A percentile compares a stretch with the other conserved stretches of the same genome.
Evolutionary conservation across 2,329 filamentous ascomycete genomes (phyloP).

Genomic region (Aspergillus luchuensis): DNA sequence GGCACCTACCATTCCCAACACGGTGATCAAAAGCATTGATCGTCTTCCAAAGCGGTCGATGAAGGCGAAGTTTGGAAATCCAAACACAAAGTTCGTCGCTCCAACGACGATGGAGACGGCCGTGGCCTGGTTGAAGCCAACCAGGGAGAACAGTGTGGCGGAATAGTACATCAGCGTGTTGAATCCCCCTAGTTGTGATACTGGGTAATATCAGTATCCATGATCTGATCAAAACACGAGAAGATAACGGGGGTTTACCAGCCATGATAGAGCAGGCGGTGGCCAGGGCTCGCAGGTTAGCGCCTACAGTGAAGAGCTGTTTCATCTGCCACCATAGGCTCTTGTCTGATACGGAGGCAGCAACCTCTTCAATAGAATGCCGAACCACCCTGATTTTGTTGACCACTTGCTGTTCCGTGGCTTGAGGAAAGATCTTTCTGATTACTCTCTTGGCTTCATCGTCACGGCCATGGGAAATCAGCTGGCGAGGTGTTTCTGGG

Average conservation of each 20-base stretch:
- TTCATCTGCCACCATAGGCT: constrained; percentile 47
- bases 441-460: constrained; percentile 44
- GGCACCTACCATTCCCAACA: background rate
- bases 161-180: constrained; percentile 51
- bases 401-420: constrained; percentile 45
- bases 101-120: constrained; percentile 50
- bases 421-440: constrained; percentile 28
- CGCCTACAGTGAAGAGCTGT: constrained; percentile 48
- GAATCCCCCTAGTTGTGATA: constrained; percentile 49
- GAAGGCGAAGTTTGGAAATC: constrained; percentile 48
- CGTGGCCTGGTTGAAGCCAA: constrained; percentile 53
- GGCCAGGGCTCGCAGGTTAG: constrained; percentile 50
- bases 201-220: background rate
- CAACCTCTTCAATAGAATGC: constrained; percentile 39
- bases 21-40: background rate
- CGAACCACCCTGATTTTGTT: constrained; percentile 50
- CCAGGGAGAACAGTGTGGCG: constrained; percentile 48
- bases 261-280: constrained; percentile 53
- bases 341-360: constrained; percentile 35
- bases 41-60: constrained; percentile 38
- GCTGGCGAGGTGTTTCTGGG: constrained; percentile 53
- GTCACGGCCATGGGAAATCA: constrained; percentile 44
- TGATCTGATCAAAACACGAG: background rate
- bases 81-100: constrained; percentile 48
- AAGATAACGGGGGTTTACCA: background rate